Conservation (phyloP, 306 rosid genomes). For the Cicer yamashitae region DNA sequence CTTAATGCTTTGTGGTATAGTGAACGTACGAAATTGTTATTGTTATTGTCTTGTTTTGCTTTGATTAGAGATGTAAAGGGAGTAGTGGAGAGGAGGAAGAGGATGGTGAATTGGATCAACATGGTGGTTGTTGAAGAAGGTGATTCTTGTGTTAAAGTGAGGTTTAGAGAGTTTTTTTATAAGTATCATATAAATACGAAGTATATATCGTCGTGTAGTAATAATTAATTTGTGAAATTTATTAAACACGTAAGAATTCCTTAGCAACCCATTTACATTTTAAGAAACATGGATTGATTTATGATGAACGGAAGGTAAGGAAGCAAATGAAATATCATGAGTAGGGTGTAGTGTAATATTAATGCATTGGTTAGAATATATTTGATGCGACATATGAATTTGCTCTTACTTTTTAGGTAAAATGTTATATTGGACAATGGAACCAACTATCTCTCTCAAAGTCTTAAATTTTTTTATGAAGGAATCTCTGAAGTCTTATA, state of each 20-base stretch:
- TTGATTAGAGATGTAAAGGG: neutral
- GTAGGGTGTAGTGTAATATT: neutral
- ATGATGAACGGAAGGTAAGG: neutral
- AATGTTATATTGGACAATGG: neutral
- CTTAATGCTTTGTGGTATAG: slow-evolving; percentile 47
- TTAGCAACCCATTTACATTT: neutral
- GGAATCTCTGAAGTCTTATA: no score
- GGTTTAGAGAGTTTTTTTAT: neutral
- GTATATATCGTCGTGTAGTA: no score
- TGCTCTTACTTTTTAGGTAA: neutral
- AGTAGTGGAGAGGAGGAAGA: slow-evolving; percentile 21
- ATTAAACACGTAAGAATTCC: no score
- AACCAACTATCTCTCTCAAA: neutral
- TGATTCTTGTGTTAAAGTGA: neutral
- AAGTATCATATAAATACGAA: no score
- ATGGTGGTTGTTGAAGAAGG: slow-evolving; percentile 26
- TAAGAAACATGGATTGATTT: neutral
- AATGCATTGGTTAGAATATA: neutral
- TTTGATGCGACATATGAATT: neutral
- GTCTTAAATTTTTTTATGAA: neutral
- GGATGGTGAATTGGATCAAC: slow-evolving; percentile 40
- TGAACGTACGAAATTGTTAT: slow-evolving; percentile 41
- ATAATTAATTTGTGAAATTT: no score
- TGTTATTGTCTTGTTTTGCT: slow-evolving; percentile 14
- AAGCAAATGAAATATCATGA: neutral